Evolutionary conservation across 106 monocot species (phyloP).

Genomic region (Ottelia alismoides): DNA sequence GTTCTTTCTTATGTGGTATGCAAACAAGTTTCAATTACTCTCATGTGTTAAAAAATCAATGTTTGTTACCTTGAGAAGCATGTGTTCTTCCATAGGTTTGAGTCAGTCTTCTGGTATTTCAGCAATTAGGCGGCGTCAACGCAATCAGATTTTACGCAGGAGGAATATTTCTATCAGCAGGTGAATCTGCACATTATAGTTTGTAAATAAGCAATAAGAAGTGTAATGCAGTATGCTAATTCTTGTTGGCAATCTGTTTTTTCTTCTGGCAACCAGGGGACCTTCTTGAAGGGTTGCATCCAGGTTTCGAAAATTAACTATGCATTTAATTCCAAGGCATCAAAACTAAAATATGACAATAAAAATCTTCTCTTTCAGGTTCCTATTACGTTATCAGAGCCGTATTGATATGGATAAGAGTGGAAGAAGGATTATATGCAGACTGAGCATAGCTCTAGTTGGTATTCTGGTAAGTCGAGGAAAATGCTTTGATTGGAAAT

Average conservation of each 20-base stretch:
- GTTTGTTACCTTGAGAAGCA: background rate
- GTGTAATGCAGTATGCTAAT: background rate
- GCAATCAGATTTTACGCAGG: conserved; percentile 60
- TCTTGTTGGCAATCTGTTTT: conserved; percentile 28
- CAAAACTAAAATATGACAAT: background rate
- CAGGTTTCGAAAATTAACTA: conserved; percentile 21
- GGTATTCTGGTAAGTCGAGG: too few species aligned
- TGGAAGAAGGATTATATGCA: too few species aligned
- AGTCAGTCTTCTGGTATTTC: conserved; percentile 58
- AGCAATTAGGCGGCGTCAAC: conserved; percentile 61
- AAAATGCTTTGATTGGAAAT: too few species aligned
- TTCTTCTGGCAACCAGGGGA: conserved; percentile 43
- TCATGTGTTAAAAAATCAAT: background rate
- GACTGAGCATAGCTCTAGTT: too few species aligned
- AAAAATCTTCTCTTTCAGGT: too few species aligned
- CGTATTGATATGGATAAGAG: too few species aligned
- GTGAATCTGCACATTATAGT: conserved; percentile 5
- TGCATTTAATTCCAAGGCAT: background rate
- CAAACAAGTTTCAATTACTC: background rate
- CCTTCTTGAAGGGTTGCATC: conserved; percentile 35
- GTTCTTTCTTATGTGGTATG: conserved; percentile 58
- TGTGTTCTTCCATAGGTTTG: conserved; percentile 29
- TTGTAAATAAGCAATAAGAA: background rate
- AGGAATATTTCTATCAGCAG: conserved; percentile 55
- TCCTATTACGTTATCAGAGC: too few species aligned